These are phyloP conservation scores for Agrocybe pediades DNA, from an alignment of 768 basidiomycete species.

Conservation along the genomic window DNA sequence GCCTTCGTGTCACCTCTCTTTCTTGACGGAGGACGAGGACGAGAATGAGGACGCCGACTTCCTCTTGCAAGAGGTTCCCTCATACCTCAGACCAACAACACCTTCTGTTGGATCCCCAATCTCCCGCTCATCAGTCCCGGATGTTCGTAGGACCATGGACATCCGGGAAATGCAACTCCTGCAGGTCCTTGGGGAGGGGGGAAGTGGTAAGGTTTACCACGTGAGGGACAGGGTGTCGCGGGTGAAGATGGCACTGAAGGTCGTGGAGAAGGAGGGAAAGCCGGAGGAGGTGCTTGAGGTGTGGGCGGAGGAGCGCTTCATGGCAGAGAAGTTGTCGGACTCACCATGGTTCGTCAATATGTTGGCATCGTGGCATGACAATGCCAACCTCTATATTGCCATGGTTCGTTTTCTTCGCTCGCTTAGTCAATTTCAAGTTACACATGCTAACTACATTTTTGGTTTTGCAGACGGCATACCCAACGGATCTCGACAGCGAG, in stretches of 20 bases:
- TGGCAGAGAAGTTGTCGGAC: conserved; percentile 18
- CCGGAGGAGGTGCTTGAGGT: conserved; percentile 11
- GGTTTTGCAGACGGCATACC: conserved; percentile 24
- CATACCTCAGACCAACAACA: background rate
- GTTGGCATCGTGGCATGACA: conserved; percentile 23
- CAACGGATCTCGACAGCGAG: conserved; percentile 31
- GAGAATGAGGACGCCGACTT: background rate
- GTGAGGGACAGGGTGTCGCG: conserved; percentile 24
- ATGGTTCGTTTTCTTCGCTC: conserved; percentile 17
- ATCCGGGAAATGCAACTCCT: conserved; percentile 18
- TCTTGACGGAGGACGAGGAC: conserved; percentile 5
- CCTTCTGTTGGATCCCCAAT: too few relatives aligned
- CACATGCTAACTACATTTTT: background rate
- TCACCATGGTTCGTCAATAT: conserved; percentile 24
- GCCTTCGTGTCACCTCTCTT: conserved; percentile 12
- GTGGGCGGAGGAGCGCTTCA: conserved; percentile 21
- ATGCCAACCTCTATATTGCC: conserved; percentile 24
- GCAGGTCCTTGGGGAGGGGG: conserved; percentile 28
- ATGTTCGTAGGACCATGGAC: conserved; percentile 10
- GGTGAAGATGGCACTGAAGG: conserved; percentile 28
- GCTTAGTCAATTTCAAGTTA: background rate
- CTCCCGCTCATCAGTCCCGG: background rate
- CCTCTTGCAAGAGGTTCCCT: background rate
- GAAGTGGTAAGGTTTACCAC: conserved; percentile 27
- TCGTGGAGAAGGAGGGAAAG: conserved; percentile 22